phyloP scores from a whole-genome alignment of 768 basidiomycete genomes.

The Thelephora ganbajun region DNA sequence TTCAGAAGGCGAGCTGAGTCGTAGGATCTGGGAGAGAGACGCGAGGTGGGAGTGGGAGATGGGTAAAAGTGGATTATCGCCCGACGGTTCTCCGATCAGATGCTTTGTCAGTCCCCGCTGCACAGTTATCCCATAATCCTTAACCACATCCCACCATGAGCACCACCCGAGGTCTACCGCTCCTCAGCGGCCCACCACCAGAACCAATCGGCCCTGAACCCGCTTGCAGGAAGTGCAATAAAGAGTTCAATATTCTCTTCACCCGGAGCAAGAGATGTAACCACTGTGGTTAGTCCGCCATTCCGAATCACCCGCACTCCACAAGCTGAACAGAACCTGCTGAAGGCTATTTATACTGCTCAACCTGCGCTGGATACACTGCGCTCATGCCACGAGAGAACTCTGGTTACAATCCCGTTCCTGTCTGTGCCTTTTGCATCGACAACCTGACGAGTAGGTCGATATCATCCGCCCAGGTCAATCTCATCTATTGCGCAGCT shows the following conservation, averaged over 20 bases:
- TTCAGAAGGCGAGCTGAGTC: no score
- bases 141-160: background rate
- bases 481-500: constrained; percentile 26
- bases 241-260: constrained; percentile 58
- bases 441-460: constrained; percentile 34
- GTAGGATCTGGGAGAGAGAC: no score
- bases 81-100: no score
- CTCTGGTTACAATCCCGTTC: constrained; percentile 47
- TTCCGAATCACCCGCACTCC: background rate
- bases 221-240: constrained; percentile 57
- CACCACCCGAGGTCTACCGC: constrained; percentile 35
- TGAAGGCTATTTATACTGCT: constrained; percentile 59
- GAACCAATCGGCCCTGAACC: constrained; percentile 18
- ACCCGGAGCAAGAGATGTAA: constrained; percentile 51
- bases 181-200: constrained; percentile 57
- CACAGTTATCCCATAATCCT: no score
- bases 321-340: background rate
- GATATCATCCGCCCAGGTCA: background rate
- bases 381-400: constrained; percentile 57
- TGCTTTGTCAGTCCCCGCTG: no score
- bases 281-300: constrained; percentile 48
- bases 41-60: no score
- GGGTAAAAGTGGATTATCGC: no score
- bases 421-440: constrained; percentile 65
- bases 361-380: constrained; percentile 61